Base-by-base conservation (phyloP, 2,329 filamentous ascomycete species). In the Uncinocarpus reesii region DNA sequence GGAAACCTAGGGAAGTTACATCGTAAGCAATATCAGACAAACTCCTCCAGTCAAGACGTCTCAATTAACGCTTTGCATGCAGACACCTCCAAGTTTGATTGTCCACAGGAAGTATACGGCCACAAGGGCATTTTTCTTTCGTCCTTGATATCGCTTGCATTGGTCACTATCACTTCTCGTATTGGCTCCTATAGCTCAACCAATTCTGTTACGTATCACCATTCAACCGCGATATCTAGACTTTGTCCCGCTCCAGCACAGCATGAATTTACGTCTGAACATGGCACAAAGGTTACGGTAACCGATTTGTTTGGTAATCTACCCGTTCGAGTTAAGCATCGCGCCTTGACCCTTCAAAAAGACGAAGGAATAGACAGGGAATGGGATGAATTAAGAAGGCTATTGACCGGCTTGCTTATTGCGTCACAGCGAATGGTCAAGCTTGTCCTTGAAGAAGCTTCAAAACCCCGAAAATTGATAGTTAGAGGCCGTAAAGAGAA, bases 291-390 rank as follows among this genome's bases (percentile, higher is more conserved):
- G 23, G 80, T 90, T 1, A 75, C 75, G 0, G 83, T 94, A 4
- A 78, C 81, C 48, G 82, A 95, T 62, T 70, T 95, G 1, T 96
- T 95, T 65, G 88, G 89, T 0, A 84, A 81, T 50, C 86, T 95
- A 78, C 88, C 90, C 0, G 90, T 95, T 10, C 80, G 90, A 11
- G 82, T 93, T 21, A 94, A 92, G 61, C 84, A 88, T 57, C 77
- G 88, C 53, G 77, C 77, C 0, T 56, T 79, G 2, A 66, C 71
- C 54, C 62, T 72, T 32, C 69, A 78, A 57, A 73, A 71, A 55
- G 55, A 72, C 8, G 60, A 70, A 20, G 70, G 81, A 41, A 64
- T 75, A 3, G 73, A 75, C 16, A 83, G 75, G 54, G 75, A 84
- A 45, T 90, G 85, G 79, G 75, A 80, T 23, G 65, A 65, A 1